Base-by-base conservation (phyloP, 257 asterid genomes). In the Solanum rostratum region DNA sequence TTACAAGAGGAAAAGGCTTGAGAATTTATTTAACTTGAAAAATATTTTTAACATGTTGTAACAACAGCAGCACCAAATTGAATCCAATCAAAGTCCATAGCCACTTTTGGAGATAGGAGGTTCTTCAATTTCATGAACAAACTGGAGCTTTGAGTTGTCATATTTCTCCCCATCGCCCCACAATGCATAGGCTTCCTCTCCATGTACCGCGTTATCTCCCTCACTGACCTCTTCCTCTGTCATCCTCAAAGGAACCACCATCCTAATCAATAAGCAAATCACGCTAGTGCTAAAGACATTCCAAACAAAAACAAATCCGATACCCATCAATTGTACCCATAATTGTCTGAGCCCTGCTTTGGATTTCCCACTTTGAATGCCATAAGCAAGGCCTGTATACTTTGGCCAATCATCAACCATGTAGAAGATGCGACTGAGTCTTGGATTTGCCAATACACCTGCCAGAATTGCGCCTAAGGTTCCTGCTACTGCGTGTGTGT, bases 401-500 rank as follows among this genome's bases (percentile, higher is more conserved):
- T 82, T 91, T 18, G 78, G 68, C 92, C 88, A 89, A 0, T 82
- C 27, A 2, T 57, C 54, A 20, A 80, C 86, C 80, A 84, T 7
- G 88, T 91, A 92, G 88, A 89, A 92, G 53, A 91, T 88, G 29
- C 88, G 79, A 87, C 92, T 63, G 53, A 92, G 93, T 14, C 57
- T 89, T 0, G 97, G 95, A 78, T 95, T 86, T 7, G 98, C 96
- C 50, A 95, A 93, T 20, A 95, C 63, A 12, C 98, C 97, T 6
- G 96, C 88, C 14, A 92, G 93, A 1, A 91, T 86, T 33, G 97
- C 97, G 27, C 98, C 98, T 19, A 95, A 88, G 73, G 92, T 85
- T 1, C 97, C 98, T 1, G 98, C 98, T 9, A 95, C 91, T 0
- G 94, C 94, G 59, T 95, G 98, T 22, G 97, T 95, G 92, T 94